Evolutionary conservation across 768 basidiomycete species (phyloP), one percentile per base, ranked within the genome.

Genomic region (Xerocomellus amylosporus): DNA sequence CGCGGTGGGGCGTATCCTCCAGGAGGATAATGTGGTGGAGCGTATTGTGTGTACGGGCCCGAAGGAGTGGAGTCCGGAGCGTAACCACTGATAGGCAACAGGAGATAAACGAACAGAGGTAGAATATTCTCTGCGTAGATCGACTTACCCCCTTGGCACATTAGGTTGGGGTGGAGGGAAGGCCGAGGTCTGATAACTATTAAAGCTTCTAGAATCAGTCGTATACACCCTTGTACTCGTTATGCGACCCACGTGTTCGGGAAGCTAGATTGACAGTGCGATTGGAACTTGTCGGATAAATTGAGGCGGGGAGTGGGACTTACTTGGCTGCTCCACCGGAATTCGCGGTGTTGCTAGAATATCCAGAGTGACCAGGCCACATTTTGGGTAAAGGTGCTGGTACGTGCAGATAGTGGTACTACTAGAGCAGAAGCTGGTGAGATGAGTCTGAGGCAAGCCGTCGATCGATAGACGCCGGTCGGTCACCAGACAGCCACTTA

Each of bases 21-120:
- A 22, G 62, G 55, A 28, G 55, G 14, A 58, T 53, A 41, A 39
- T 49, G 36, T 26, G 47, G 24, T 37, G 47, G 20, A 17, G 50
- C 39, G 36, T 46, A 46, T 51, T 37, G 54, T 10, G 43, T 34
- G 44, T 48, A 48, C 30, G 46, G 20, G n/a, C 49, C 53, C 39
- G 56, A 40, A n/a, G 61, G 58, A 41, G 55, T 44, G 31, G 47
- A 49, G 36, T 41, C 59, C 13, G 20, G 20, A 52, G 45, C 26
- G 15, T 63, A 61, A 43, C 73, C 65, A 43, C 74, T 68, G 75
- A 52, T 75, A 74, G n/a, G 74, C 26, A 19, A 15, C 2, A 17
- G 3, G 4, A 37, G 43, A 57, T 24, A 10, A 22, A 14, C 2
- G 4, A 19, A 22, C 5, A 34, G 2, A 4, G 9, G 8, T 3